A percentile compares a stretch with the other conserved stretches of the same genome.
phyloP scores from a whole-genome alignment of 2,329 filamentous ascomycete species.

The Diaporthe australafricana region DNA sequence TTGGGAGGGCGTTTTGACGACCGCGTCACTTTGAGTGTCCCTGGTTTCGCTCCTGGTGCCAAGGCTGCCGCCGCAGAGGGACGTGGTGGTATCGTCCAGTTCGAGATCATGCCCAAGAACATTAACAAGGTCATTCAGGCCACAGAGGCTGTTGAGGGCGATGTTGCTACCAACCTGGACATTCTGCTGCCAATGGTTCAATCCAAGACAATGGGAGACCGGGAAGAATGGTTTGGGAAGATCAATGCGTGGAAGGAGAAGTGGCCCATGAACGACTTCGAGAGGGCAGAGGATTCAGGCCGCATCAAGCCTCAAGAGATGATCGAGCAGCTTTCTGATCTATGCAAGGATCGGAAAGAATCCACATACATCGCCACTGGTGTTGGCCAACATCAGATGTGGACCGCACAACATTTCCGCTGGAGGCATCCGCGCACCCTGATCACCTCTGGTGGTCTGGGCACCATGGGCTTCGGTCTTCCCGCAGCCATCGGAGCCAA shows the following conservation, averaged over 20 bases:
- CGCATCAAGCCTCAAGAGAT: conserved; percentile 95
- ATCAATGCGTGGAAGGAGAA: conserved; percentile 92
- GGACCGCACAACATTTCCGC: conserved; percentile 95
- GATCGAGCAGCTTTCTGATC: conserved; percentile 88
- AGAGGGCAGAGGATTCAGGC: conserved; percentile 79
- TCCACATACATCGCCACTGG: conserved; percentile 91
- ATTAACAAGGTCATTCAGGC: conserved; percentile 99
- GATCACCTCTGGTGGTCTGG: conserved; percentile 95
- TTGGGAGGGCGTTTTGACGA: conserved; percentile 96
- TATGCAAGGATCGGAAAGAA: conserved; percentile 84
- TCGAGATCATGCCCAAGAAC: conserved; percentile 99
- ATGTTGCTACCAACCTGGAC: conserved; percentile 83
- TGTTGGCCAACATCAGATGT: conserved; percentile 99
- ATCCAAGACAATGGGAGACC: conserved; percentile 69
- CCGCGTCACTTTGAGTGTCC: conserved; percentile 84
- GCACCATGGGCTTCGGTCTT: conserved; percentile 95
- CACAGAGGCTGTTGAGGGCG: conserved; percentile 94
- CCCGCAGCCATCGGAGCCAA: conserved; percentile 96
- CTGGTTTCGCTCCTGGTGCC: conserved; percentile 90
- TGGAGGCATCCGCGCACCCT: conserved; percentile 93
- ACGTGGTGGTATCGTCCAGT: conserved; percentile 95
- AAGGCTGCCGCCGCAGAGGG: conserved; percentile 86
- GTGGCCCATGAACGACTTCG: conserved; percentile 87
- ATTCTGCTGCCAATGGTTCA: conserved; percentile 80
- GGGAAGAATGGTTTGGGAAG: conserved; percentile 88